Base-by-base conservation (phyloP, 768 basidiomycete species). In the Nidula microcarpa region DNA sequence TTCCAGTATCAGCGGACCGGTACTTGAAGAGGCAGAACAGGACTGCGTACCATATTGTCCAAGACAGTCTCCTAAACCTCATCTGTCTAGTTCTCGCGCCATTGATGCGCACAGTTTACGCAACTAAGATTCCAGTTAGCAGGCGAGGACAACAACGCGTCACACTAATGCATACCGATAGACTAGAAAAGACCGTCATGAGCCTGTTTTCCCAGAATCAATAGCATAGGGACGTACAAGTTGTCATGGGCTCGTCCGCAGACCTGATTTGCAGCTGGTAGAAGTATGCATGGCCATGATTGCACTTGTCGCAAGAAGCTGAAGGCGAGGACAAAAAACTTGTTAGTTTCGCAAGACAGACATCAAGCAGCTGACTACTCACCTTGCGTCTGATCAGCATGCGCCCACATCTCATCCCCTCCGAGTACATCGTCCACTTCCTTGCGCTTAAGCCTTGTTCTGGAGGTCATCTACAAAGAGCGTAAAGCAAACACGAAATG, bases 191-290 rank as follows among this genome's bases (percentile, higher is more conserved):
- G 35, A 33, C 37, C 47, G 23, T 16, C 3, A 6, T 23, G 17
- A 18, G 35, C 43, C 43, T 18, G 14, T 43, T 48, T 44, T 35
- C 10, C 39, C 43, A 13, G 34, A 16, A 33, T 53, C 35, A 23
- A 47, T 33, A 39, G 52, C 50, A 53, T 37, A 43, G 53, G 43
- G n/a, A 67, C 77, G 36, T 60, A 80, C 80, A 81, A 5, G 77
- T 81, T 5, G 89, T 93, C 91, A 93, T 94, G 13, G 90, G 91
- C 63, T 94, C 92, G 64, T 94, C 92, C 0, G 91, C 93, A 60
- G 91, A 95, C 44, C 96, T 75, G 56, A 98, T 99, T 67, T 99
- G 97, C 11, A 98, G 75, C 74, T 98, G 94, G 65, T 94, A 91
- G 72, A 91, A 99, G 69, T 94, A 98, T 4, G 96, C 95, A 47